Evolutionary conservation across 768 basidiomycete species (phyloP), one percentile per base, ranked within the genome.

Genomic region (Panellus pusillus): DNA sequence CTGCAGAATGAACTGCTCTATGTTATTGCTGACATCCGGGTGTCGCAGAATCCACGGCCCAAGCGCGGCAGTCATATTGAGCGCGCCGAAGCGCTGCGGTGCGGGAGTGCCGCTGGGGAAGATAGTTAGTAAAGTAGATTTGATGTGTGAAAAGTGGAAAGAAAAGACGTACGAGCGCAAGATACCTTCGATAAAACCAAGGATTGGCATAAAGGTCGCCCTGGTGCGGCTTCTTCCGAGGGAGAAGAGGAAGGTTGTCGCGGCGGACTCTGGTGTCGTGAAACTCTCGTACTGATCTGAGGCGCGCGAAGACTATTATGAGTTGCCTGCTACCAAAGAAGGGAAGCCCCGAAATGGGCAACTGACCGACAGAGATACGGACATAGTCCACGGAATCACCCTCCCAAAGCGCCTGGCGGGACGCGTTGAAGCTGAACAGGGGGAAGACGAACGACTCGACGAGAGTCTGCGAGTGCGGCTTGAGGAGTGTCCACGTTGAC

Each of bases 361-460:
- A 67, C 78, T 46, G 57, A 91, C 91, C 92, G 43, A 91, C 79
- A 20, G 84, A 80, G 31, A 83, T 74, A 6, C 91, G 82, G 50
- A 93, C 73, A 64, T 89, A 95, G 57, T 94, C 92, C 40, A 91
- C 75, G 4, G 91, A 89, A 66, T 96, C 93, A n/a, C 70, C 71
- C 49, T 84, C 79, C 90, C 92, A 95, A 5, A 87, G 73, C 39
- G 83, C 78, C 61, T 83, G 76, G 62, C 84, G 83, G 2, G 78
- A 69, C 12, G 82, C 71, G 20, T 83, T 87, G 73, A 94, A 93
- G 18, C 83, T 88, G 24, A 96, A 79, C 63, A 90, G 87, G 28
- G 93, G 91, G 77, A 93, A 95, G 17, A 89, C 84, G 62, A 93
- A 93, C 35, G 75, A 78, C 9, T 87, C 83, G 17, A 94, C 81